Base-by-base conservation (phyloP, 257 asterid species). In the Primulina tabacum region DNA sequence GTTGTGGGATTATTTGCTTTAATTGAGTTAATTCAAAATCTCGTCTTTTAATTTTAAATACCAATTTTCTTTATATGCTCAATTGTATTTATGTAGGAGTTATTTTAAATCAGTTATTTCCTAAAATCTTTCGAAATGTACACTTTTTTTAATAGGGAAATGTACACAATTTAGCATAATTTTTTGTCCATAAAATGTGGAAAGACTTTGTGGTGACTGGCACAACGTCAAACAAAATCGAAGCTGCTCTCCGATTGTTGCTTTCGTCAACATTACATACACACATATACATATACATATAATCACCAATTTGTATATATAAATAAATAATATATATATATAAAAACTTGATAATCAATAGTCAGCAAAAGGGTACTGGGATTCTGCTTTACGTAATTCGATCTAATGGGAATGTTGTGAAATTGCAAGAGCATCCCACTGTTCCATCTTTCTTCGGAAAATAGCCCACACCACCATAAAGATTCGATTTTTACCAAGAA, bases 401-500 rank as follows among this genome's bases (percentile, higher is more conserved):
- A 28, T 68, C 68, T 35, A 29, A 17, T 66, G 70, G 71, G 81
- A 55, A 83, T 80, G 86, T 79, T 77, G 75, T 70, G 77, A 72
- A 69, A 63, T 68, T 59, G 69, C 40, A 67, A 64, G 70, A 72
- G 63, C 59, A 65, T 64, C 83, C 69, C 75, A 65, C 55, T 26
- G 55, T 64, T 64, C 62, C 73, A 60, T 73, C 70, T 65, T 43
- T 67, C 70, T 76, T 28, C 76, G 71, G 67, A 65, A 69, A 60
- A 30, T 32, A 32, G 55, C 73, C 75, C 79, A 38, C 65, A 70
- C 66, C 65, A 70, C 69, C 73, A 38, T 68, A 83, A 81, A 86
- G 87, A 77, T 74, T 81, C 82, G 53, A 69, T 82, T 75, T 85
- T 80, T 69, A 63, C 47, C 71, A 37, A 33, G 21, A 76, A 67